Evolutionary conservation across 495 filamentous ascomycete genomes (phyloP), one percentile per base, ranked within the genome.

Genomic region (Talaromyces borbonicus): DNA sequence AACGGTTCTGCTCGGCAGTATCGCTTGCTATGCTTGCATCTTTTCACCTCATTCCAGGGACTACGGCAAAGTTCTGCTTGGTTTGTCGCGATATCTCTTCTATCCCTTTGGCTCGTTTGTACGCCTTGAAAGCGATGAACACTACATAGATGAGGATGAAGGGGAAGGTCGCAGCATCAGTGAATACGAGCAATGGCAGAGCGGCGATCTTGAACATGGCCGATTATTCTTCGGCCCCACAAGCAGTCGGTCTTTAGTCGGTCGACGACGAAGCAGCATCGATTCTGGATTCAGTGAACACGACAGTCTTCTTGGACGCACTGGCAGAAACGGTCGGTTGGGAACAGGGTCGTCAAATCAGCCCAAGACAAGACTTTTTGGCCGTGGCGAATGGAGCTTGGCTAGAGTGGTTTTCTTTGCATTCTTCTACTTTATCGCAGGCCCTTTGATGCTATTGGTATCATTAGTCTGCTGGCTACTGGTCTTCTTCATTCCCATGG

Each of bases 151-250:
- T 52, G 92, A 99, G 62, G 92, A 99, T 60, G 81, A 94, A 56
- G 93, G 90, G n/a, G 92, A 99, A 65, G 92, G 93, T n/a, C 78
- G 92, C 55, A 97, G 89, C 62, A 96, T 99, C 59, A 94, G 87
- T 57, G 92, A 99, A 65, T 99, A 99, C 62, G 92, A 97, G 60
- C 90, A 94, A 60, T 99, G 92, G 92, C 92, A 99, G 60, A 94
- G 83, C 54, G 92, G 92, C 29, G 92, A 99, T 58, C 68, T 99
- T 27, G 92, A 99, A 62, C 86, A 95, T 63, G 92, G 92, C 3
- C 74, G 90, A 11, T 76, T 96, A 7, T 97, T 97, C 71, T 99
- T 99, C 60, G 93, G 92, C 4, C 92, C 92, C 12, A 77, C 77
- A 50, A 80, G 79, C 46, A 66, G 67, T 45, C 77, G 87, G 49